A percentile compares a stretch with the other conserved stretches of the same genome.
Conservation (phyloP, 176 grass and related monocot genomes). For the Aegilops speltoides region DNA sequence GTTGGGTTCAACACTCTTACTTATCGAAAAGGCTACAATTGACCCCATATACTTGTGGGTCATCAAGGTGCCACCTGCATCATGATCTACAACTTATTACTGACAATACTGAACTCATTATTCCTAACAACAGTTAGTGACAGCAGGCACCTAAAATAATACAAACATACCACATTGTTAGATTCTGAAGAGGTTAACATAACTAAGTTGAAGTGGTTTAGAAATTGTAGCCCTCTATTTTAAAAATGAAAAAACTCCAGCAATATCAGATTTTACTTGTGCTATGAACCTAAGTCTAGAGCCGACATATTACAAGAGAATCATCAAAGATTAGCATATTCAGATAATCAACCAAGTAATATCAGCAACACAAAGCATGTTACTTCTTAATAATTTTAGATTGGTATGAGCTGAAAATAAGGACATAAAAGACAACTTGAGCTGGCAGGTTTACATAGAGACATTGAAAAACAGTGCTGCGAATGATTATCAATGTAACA, state of each 20-base stretch:
- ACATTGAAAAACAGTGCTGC: background rate
- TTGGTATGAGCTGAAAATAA: background rate
- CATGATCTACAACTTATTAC: slow-evolving; percentile 65
- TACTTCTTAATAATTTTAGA: background rate
- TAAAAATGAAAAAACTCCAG: background rate
- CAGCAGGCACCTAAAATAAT: slow-evolving; percentile 52
- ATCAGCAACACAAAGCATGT: background rate
- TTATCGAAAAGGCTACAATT: too few species aligned
- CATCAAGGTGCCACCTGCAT: slow-evolving; percentile 52
- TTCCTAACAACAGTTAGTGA: slow-evolving; percentile 53
- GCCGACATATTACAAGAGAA: slow-evolving; percentile 1
- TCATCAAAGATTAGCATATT: background rate
- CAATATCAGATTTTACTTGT: background rate
- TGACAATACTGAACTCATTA: slow-evolving; percentile 54
- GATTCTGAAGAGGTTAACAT: background rate
- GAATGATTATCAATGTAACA: background rate
- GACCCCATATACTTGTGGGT: too few species aligned
- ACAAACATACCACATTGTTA: background rate
- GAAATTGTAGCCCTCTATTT: background rate
- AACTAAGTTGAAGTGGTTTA: background rate
- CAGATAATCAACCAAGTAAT: background rate
- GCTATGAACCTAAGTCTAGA: background rate
- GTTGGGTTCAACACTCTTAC: too few species aligned
- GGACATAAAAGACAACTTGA: background rate
- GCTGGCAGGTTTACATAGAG: background rate